Conservation (phyloP, 2,329 filamentous ascomycete genomes). For the Nemania serpens region DNA sequence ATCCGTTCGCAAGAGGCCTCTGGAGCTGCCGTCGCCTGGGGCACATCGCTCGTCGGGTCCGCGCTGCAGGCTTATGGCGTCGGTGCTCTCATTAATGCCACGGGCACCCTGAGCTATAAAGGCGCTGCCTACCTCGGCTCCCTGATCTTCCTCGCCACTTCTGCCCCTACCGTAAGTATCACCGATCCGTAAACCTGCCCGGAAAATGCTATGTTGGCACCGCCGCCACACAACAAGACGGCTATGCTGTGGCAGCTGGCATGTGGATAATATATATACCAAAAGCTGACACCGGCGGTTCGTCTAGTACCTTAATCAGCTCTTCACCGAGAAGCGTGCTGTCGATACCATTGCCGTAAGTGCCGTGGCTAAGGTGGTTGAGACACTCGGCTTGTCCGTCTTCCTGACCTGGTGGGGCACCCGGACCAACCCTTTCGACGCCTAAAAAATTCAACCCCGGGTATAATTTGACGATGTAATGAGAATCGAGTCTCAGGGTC, state of each 20-base stretch:
- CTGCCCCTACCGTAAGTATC: slow-evolving; percentile 78
- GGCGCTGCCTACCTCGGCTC: slow-evolving; percentile 91
- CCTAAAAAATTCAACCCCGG: slow-evolving; percentile 51
- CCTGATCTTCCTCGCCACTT: slow-evolving; percentile 88
- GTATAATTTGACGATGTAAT: slow-evolving; percentile 20
- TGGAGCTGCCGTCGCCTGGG: slow-evolving; percentile 85
- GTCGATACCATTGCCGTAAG: slow-evolving; percentile 88
- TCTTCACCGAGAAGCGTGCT: slow-evolving; percentile 90
- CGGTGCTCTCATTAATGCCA: slow-evolving; percentile 90
- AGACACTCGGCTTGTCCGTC: slow-evolving; percentile 88
- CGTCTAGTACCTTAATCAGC: slow-evolving; percentile 77
- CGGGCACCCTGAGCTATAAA: slow-evolving; percentile 94
- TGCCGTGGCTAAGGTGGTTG: slow-evolving; percentile 81
- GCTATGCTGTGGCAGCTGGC: background rate
- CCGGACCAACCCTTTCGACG: slow-evolving; percentile 85
- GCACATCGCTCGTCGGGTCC: slow-evolving; percentile 86
- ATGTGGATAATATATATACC: background rate
- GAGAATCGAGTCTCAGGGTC: slow-evolving; percentile 14
- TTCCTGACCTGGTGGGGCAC: slow-evolving; percentile 99
- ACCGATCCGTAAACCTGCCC: background rate
- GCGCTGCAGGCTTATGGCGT: slow-evolving; percentile 89
- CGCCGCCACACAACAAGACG: background rate
- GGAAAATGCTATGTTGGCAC: background rate
- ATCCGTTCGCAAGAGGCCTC: slow-evolving; percentile 90
- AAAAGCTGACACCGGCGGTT: background rate